Evolutionary conservation across 163 green algal species (phyloP).

Genomic region (Chlamydomonas reinhardtii): DNA sequence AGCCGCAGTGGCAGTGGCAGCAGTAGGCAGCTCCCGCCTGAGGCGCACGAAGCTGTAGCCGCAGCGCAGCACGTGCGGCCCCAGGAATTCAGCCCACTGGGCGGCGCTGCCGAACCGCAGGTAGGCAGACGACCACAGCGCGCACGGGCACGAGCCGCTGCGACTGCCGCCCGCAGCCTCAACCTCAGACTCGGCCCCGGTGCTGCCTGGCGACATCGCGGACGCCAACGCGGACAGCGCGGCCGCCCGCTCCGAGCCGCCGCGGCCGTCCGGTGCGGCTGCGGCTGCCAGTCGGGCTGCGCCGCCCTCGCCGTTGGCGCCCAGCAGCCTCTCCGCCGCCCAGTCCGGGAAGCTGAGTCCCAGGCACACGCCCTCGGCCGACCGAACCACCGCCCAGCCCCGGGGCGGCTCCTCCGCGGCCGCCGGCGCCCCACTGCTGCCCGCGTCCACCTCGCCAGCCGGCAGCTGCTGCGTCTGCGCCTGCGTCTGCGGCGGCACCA

Average conservation of each 20-base stretch:
- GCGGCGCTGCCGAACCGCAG: slow-evolving; percentile 29
- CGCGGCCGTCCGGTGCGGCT: background rate
- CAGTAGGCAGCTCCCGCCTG: background rate
- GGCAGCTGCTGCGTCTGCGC: background rate
- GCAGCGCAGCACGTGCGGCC: slow-evolving; percentile 22
- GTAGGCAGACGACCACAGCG: slow-evolving; percentile 29
- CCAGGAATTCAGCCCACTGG: slow-evolving; percentile 39
- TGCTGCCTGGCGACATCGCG: background rate
- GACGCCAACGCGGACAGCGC: background rate
- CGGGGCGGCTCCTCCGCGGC: background rate
- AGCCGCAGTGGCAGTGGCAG: too few species aligned
- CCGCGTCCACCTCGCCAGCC: background rate
- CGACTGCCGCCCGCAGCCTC: background rate
- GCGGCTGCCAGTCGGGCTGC: background rate
- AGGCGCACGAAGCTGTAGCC: slow-evolving; percentile 36
- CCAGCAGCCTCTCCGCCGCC: background rate
- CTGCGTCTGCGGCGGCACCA: slow-evolving; percentile 1
- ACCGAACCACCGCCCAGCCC: slow-evolving; percentile 13
- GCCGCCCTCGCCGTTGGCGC: background rate
- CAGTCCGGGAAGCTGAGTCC: slow-evolving; percentile 32
- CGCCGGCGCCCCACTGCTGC: background rate
- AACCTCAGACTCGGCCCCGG: too few species aligned
- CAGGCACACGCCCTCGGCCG: slow-evolving; percentile 19
- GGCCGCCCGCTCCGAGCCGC: background rate
- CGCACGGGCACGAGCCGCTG: background rate